These are phyloP conservation scores for Acacia melanoxylon DNA, from an alignment of 306 rosid species.

Conservation along the genomic window DNA sequence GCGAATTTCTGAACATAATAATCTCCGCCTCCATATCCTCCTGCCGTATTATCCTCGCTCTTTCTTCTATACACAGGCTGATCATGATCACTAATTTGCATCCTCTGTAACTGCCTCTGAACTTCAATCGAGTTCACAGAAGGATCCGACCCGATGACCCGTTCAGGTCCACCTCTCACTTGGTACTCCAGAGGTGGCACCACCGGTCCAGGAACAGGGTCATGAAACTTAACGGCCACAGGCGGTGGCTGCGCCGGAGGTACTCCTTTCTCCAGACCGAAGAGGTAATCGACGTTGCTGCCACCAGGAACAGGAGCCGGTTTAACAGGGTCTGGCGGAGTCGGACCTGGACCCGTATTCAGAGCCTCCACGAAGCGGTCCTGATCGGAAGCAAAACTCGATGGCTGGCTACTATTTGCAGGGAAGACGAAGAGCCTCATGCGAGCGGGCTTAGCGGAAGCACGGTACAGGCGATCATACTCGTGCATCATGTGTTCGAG, in stretches of 20 bases:
- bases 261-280: constrained; percentile 57
- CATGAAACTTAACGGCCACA: constrained; percentile 36
- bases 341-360: constrained; percentile 39
- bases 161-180: constrained; percentile 28
- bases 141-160: constrained; percentile 53
- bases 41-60: constrained; percentile 49
- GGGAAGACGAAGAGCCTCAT: constrained; percentile 79
- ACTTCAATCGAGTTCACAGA: constrained; percentile 45
- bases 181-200: constrained; percentile 45
- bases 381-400: constrained; percentile 48
- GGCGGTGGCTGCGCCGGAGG: constrained; percentile 40
- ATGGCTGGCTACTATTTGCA: not conserved
- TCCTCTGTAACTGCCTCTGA: constrained; percentile 64
- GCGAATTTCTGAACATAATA: constrained; percentile 55
- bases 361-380: constrained; percentile 56
- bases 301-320: constrained; percentile 29
- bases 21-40: constrained; percentile 59
- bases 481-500: constrained; percentile 98
- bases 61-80: constrained; percentile 58
- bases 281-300: constrained; percentile 61
- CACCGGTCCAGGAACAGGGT: constrained; percentile 51
- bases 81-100: constrained; percentile 66
- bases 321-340: constrained; percentile 39
- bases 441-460: constrained; percentile 66
- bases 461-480: constrained; percentile 82